Percentiles rank a stretch among this genome's conserved stretches.
phyloP scores from a whole-genome alignment of 352 stramenopile genomes.

The Aphanomyces stellatus region DNA sequence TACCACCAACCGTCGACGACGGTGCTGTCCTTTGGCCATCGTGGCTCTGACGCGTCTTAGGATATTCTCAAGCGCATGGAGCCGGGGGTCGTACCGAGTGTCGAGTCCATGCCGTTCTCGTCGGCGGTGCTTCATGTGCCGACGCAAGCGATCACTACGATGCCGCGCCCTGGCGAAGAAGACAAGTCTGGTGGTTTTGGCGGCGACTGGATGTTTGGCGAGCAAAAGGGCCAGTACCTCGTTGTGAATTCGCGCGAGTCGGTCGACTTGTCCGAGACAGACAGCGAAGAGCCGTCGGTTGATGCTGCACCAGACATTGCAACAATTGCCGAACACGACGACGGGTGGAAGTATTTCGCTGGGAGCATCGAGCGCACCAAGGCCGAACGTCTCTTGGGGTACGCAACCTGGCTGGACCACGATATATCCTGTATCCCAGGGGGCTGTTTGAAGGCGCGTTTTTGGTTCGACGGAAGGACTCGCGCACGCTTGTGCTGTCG shows the following conservation, averaged over 20 bases:
- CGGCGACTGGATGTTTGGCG: constrained; percentile 74
- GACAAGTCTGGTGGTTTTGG: constrained; percentile 36
- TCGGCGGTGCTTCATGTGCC: constrained; percentile 57
- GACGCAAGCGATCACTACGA: constrained; percentile 66
- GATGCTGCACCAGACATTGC: constrained; percentile 22
- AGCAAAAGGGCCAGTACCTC: constrained; percentile 64
- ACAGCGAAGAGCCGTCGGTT: constrained; percentile 16
- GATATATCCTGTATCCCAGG: too few species aligned
- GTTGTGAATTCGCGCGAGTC: constrained; percentile 28
- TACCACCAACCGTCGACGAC: background rate
- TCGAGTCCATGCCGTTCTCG: constrained; percentile 30
- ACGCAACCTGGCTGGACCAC: constrained; percentile 17
- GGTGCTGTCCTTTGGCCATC: background rate
- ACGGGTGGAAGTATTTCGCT: constrained; percentile 72
- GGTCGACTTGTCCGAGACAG: constrained; percentile 22
- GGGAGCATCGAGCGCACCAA: constrained; percentile 61
- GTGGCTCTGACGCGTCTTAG: background rate
- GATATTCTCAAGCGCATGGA: background rate
- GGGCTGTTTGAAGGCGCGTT: constrained; percentile 77
- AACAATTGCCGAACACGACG: constrained; percentile 46
- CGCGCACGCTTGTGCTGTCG: constrained; percentile 72
- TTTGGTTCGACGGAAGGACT: constrained; percentile 69
- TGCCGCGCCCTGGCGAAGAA: constrained; percentile 34
- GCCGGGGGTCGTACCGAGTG: background rate
- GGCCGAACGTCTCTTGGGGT: constrained; percentile 62